Evolutionary conservation across 1,139 yeast species (phyloP).

Genomic region (Insectozyma bohioensis): DNA sequence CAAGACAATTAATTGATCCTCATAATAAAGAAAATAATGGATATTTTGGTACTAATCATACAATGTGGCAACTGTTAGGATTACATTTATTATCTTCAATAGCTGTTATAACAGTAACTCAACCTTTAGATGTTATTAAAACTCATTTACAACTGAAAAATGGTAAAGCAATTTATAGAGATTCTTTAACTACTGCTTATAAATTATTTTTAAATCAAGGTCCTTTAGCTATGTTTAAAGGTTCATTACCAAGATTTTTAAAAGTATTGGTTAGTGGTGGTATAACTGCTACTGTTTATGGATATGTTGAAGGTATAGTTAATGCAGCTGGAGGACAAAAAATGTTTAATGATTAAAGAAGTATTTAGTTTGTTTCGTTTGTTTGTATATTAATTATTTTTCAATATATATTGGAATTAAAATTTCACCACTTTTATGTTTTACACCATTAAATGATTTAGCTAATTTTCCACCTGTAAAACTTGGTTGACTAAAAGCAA

Average conservation of each 20-base stretch:
- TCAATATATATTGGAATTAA: slow-evolving; percentile 54
- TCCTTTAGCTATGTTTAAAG: slow-evolving; percentile 64
- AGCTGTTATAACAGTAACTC: slow-evolving; percentile 77
- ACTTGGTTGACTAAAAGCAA: slow-evolving; percentile 77
- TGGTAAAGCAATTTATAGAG: slow-evolving; percentile 60
- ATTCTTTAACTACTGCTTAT: slow-evolving; percentile 72
- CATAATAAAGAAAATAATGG: slow-evolving; percentile 41
- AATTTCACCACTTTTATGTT: slow-evolving; percentile 49
- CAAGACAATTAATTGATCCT: slow-evolving; percentile 69
- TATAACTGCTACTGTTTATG: slow-evolving; percentile 69
- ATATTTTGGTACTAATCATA: slow-evolving; percentile 51
- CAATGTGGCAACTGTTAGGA: slow-evolving; percentile 45
- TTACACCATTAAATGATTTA: slow-evolving; percentile 45
- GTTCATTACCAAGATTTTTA: slow-evolving; percentile 75
- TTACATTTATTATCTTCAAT: slow-evolving; percentile 56
- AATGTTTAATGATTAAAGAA: slow-evolving; percentile 33
- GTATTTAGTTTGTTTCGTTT: not conserved
- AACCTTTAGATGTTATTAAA: slow-evolving; percentile 88
- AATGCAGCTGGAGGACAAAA: slow-evolving; percentile 48
- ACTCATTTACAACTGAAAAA: slow-evolving; percentile 84
- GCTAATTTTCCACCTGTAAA: slow-evolving; percentile 61
- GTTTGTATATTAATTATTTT: slow-evolving; percentile 8
- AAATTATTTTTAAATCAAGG: slow-evolving; percentile 72
- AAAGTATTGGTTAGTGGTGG: slow-evolving; percentile 82
- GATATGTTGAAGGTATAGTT: slow-evolving; percentile 53